Evolutionary conservation across 352 stramenopile genomes (phyloP), one percentile per base, ranked within the genome.

Genomic region (Phytophthora melonis): DNA sequence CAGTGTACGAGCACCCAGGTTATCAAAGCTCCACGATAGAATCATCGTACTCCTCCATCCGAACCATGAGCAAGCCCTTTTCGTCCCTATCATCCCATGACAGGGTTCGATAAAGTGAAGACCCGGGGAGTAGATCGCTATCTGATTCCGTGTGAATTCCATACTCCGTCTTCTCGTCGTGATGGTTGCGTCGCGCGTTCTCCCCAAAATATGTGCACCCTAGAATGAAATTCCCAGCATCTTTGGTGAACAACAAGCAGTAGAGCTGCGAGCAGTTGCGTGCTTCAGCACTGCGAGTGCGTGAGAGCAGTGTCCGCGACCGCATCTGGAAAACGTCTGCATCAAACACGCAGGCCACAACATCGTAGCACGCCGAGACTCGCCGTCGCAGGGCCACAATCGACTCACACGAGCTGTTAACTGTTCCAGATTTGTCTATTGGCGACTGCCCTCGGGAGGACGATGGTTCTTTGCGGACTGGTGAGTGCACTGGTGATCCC

Each of bases 221-320:
- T 0, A 90, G 34, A 3, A 86, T 49, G 11, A 88, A 74, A 47
- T 56, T 77, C 0, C 82, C 82, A 30, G 50, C 62, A 3, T 79
- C 66, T 53, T 82, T 83, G 3, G 74, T 74, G 5, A 84, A 79
- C 18, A 91, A 50, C 25, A 88, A 21, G 61, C 82, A 88, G 41
- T 90, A 84, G 1, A 91, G 71, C 6, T 64, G 70, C 39, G 84
- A 88, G 57, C 82, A 89, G 36, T 70, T 83, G n/a, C 74, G 65
- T 11, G 83, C 63, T 11, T 75, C 63, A 43, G 63, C 75, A 25
- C 49, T 52, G 27, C 70, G 72, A 10, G 59, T 39, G 19, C 54
- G 58, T 58, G 65, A 23, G 6, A 72, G 58, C 11, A 54, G 66
- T 58, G 54, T 59, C 77, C 81, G 70, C 13, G 65, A 27, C 27